Evolutionary conservation across 2,329 filamentous ascomycete genomes (phyloP).

Genomic region (Apiospora sp.): DNA sequence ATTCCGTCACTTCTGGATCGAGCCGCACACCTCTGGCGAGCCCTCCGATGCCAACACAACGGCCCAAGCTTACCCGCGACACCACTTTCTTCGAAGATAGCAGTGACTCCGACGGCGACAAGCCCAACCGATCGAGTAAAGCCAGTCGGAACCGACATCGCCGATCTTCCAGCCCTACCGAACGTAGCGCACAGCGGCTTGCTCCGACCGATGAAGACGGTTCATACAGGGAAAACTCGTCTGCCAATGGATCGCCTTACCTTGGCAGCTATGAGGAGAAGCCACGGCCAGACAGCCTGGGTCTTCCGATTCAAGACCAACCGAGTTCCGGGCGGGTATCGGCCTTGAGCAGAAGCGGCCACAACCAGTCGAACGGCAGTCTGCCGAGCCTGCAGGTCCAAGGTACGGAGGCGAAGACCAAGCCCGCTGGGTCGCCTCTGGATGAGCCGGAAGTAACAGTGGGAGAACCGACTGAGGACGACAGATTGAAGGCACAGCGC

Average conservation of each 20-base stretch:
- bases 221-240: constrained; percentile 4
- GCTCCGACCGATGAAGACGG: background rate
- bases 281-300: constrained; percentile 34
- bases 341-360: constrained; percentile 49
- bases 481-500: constrained; percentile 78
- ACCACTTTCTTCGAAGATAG: constrained; percentile 61
- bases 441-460: constrained; percentile 67
- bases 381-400: constrained; percentile 60
- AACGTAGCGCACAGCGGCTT: background rate
- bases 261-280: constrained; percentile 12
- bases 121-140: constrained; percentile 1
- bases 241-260: background rate
- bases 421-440: constrained; percentile 50
- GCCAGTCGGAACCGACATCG: background rate
- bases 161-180: constrained; percentile 9
- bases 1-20: constrained; percentile 28
- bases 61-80: constrained; percentile 40
- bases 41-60: constrained; percentile 33
- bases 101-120: constrained; percentile 53
- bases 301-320: constrained; percentile 48
- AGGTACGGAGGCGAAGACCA: constrained; percentile 50
- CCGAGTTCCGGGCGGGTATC: constrained; percentile 46
- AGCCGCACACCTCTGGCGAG: constrained; percentile 36
- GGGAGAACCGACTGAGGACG: constrained; percentile 70
- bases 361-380: constrained; percentile 56